A percentile compares a stretch with the other conserved stretches of the same genome.
Conservation (phyloP, 495 filamentous ascomycete species). For the Tuber microsphaerosporum region DNA sequence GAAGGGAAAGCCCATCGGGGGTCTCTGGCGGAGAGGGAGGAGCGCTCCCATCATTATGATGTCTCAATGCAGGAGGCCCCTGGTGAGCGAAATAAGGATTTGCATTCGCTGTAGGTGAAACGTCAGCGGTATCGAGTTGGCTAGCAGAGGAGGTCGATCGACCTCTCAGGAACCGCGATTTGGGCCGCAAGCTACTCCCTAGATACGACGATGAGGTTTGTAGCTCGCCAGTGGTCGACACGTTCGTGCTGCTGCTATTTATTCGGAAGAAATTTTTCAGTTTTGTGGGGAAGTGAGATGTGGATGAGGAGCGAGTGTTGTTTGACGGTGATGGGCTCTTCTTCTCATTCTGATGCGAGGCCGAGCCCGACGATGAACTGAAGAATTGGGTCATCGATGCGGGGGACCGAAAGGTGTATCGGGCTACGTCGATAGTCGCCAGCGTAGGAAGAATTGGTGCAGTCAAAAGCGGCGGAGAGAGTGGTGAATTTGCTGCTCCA, state of each 20-base stretch:
- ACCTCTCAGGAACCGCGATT: constrained; percentile 50
- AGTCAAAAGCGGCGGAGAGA: constrained; percentile 11
- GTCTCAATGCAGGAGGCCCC: constrained; percentile 81
- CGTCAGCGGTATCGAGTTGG: constrained; percentile 83
- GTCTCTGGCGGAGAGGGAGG: constrained; percentile 95
- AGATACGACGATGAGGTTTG: constrained; percentile 41
- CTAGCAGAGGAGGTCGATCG: constrained; percentile 83
- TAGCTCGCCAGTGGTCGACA: constrained; percentile 45
- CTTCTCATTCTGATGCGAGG: constrained; percentile 36
- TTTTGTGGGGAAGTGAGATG: constrained; percentile 69
- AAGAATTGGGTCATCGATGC: constrained; percentile 44
- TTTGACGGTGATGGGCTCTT: constrained; percentile 33
- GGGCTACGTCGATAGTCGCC: constrained; percentile 23
- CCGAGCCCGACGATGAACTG: constrained; percentile 40
- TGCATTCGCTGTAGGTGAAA: constrained; percentile 87
- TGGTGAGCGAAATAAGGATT: constrained; percentile 98
- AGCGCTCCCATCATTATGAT: constrained; percentile 91
- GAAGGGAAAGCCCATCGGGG: constrained; percentile 48
- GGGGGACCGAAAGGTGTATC: constrained; percentile 25
- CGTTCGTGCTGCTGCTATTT: constrained; percentile 57
- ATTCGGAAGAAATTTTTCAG: constrained; percentile 98
- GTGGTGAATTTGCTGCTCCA: constrained; percentile 23
- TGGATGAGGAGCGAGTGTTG: constrained; percentile 39
- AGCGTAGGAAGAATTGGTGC: constrained; percentile 13
- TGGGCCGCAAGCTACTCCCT: constrained; percentile 44